Conservation (phyloP, 1,139 yeast genomes). For the Suhomyces guaymorum region DNA sequence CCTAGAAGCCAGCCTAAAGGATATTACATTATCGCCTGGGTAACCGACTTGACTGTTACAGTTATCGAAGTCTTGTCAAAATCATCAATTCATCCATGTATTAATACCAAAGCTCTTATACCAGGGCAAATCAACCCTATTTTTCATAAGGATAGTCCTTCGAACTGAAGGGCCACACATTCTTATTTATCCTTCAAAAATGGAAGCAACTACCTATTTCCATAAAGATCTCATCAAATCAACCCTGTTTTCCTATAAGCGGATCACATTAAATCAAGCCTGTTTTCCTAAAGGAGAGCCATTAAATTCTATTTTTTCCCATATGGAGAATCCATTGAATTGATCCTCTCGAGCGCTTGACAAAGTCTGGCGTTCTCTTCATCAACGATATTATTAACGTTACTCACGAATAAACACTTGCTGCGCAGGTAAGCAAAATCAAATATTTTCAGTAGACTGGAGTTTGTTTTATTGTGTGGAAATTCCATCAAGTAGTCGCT, state of each 20-base stretch:
- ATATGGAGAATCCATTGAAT: conserved; percentile 22
- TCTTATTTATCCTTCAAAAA: too few relatives aligned
- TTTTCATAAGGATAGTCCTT: too few relatives aligned
- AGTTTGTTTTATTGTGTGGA: background rate
- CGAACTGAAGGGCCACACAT: too few relatives aligned
- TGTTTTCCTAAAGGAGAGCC: conserved; percentile 3
- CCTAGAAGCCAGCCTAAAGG: too few relatives aligned
- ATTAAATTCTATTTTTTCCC: conserved; percentile 15
- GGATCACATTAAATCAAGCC: too few relatives aligned
- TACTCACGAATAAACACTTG: conserved; percentile 25
- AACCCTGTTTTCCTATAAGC: conserved; percentile 5
- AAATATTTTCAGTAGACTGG: conserved; percentile 19
- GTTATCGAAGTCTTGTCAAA: too few relatives aligned
- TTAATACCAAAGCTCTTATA: conserved; percentile 5
- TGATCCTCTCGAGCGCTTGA: conserved; percentile 9
- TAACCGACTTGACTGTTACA: too few relatives aligned
- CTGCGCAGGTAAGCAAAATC: conserved; percentile 23
- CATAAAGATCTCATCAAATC: too few relatives aligned
- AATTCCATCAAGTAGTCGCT: conserved; percentile 2
- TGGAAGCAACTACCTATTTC: too few relatives aligned
- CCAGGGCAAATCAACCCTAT: too few relatives aligned
- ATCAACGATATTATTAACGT: conserved; percentile 13
- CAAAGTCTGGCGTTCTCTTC: conserved; percentile 16
- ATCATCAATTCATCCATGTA: conserved; percentile 6
- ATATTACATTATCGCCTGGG: too few relatives aligned